Evolutionary conservation across 1,284 basidiomycete genomes (phyloP).

Genomic region (Ustanciosporium gigantosporum): DNA sequence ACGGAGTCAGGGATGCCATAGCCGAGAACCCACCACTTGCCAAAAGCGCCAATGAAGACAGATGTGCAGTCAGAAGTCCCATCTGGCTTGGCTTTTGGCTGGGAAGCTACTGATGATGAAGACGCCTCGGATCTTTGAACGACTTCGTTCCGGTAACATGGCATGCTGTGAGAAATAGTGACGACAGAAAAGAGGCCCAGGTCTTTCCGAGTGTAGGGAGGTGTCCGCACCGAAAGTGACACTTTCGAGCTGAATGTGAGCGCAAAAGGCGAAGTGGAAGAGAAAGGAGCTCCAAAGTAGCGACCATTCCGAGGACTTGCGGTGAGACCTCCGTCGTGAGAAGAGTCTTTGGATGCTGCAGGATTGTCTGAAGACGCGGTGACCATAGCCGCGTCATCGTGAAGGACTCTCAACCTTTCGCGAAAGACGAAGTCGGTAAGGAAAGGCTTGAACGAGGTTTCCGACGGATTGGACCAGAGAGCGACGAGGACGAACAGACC

Average conservation of each 20-base stretch:
- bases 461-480: slow-evolving; percentile 88
- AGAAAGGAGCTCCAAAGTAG: slow-evolving; percentile 13
- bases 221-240: slow-evolving; percentile 87
- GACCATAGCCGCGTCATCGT: slow-evolving; percentile 16
- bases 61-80: slow-evolving; percentile 65
- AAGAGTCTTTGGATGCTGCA: slow-evolving; percentile 12
- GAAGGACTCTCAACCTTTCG: slow-evolving; percentile 81
- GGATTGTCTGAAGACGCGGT: slow-evolving; percentile 1
- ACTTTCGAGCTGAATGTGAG: slow-evolving; percentile 69
- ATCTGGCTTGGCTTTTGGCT: not conserved
- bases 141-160: slow-evolving; percentile 7
- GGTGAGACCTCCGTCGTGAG: no score
- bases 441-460: slow-evolving; percentile 86
- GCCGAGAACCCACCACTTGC: slow-evolving; percentile 82
- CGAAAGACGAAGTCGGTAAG: slow-evolving; percentile 94
- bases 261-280: slow-evolving; percentile 62
- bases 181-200: slow-evolving; percentile 85
- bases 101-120: not conserved
- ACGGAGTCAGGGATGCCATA: slow-evolving; percentile 53
- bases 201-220: slow-evolving; percentile 82
- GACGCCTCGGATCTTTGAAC: no score
- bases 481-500: slow-evolving; percentile 64
- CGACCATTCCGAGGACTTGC: no score
- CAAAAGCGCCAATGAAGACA: slow-evolving; percentile 85
- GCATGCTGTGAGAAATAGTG: slow-evolving; percentile 62